phyloP scores from a whole-genome alignment of 2,329 filamentous ascomycete genomes.

The Diplodia mutila region DNA sequence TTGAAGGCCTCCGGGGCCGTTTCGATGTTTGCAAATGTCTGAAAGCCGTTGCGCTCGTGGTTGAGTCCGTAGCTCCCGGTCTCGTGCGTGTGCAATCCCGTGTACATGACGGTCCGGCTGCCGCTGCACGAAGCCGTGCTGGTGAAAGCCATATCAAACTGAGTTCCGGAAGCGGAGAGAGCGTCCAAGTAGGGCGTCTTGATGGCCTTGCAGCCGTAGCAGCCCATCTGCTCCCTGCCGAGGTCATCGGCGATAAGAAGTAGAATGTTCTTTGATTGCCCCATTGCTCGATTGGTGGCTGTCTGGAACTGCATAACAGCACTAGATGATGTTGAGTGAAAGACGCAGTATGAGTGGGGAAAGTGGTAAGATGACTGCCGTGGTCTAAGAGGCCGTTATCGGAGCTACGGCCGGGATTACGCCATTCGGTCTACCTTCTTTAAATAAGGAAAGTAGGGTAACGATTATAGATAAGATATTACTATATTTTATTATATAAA shows the following conservation, averaged over 20 bases:
- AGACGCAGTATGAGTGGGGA: not conserved
- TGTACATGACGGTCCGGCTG: constrained; percentile 54
- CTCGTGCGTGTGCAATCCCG: constrained; percentile 54
- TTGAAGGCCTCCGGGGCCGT: constrained; percentile 48
- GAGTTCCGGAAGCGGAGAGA: constrained; percentile 44
- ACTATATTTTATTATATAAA: too few relatives aligned
- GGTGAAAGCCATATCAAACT: constrained; percentile 49
- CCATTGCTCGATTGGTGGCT: constrained; percentile 26
- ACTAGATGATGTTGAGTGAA: not conserved
- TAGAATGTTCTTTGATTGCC: constrained; percentile 43
- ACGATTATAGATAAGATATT: too few relatives aligned
- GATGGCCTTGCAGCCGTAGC: constrained; percentile 39
- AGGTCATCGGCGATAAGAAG: constrained; percentile 51
- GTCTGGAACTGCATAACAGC: not conserved
- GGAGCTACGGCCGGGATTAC: too few relatives aligned
- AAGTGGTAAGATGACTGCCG: not conserved
- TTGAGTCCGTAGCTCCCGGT: constrained; percentile 55
- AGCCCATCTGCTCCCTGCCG: constrained; percentile 41
- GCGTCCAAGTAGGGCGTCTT: constrained; percentile 49
- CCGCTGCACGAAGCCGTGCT: constrained; percentile 55
- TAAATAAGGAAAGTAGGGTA: too few relatives aligned
- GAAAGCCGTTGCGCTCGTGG: constrained; percentile 47
- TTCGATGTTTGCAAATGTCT: constrained; percentile 45
- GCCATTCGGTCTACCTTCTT: too few relatives aligned
- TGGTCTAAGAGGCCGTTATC: too few relatives aligned